A percentile compares a stretch with the other conserved stretches of the same genome.
These are phyloP conservation scores for Talaromyces sp. DNA, from an alignment of 2,329 filamentous ascomycete species.

Conservation along the genomic window DNA sequence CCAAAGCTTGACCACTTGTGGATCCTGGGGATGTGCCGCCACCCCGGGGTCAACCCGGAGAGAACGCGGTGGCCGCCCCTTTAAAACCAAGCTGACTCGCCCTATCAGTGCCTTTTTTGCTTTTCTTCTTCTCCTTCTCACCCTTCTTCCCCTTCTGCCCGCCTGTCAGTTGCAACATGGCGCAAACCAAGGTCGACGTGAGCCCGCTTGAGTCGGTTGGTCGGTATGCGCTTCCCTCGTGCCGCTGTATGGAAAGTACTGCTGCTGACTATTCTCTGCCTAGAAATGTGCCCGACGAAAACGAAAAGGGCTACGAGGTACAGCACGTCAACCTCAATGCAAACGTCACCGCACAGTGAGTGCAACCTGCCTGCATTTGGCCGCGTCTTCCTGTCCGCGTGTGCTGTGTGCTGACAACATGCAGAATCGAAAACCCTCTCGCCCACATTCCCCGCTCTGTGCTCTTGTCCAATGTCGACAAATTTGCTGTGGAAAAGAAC, in stretches of 20 bases:
- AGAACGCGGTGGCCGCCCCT: background rate
- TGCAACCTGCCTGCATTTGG: background rate
- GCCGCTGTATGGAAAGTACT: background rate
- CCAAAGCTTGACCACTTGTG: background rate
- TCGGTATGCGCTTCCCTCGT: background rate
- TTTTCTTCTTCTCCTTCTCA: background rate
- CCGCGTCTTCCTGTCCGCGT: no score
- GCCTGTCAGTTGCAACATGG: background rate
- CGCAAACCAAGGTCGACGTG: background rate
- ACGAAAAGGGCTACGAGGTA: background rate
- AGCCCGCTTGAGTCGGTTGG: background rate
- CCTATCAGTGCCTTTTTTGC: no score
- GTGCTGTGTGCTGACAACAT: background rate
- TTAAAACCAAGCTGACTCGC: background rate
- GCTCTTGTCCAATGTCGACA: slow-evolving; percentile 38
- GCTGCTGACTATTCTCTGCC: background rate
- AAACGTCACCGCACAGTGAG: slow-evolving; percentile 23
- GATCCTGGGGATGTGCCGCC: background rate
- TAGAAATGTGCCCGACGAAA: background rate
- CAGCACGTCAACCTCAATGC: slow-evolving; percentile 19
- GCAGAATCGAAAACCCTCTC: slow-evolving; percentile 44
- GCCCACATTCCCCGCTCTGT: slow-evolving; percentile 33
- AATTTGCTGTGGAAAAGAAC: slow-evolving; percentile 37
- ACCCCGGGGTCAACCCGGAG: background rate
- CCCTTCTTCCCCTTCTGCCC: background rate